Evolutionary conservation across 1,284 basidiomycete species (phyloP).

Genomic region (Omphalotus olearius): DNA sequence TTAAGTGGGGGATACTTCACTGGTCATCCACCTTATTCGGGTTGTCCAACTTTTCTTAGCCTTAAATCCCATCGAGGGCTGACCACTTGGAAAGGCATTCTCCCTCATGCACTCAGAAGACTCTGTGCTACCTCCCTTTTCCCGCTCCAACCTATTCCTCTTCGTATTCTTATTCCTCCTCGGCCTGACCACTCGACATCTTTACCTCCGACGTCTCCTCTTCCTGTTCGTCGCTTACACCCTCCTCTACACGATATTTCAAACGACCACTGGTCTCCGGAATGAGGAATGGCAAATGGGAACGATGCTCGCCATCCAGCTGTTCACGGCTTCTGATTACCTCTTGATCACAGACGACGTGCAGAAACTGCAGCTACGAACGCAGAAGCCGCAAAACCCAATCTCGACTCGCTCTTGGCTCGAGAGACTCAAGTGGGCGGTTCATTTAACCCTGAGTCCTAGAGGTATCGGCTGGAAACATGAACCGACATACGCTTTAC

Average conservation of each 20-base stretch:
- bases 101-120: too few relatives aligned
- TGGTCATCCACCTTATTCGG: too few relatives aligned
- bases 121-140: too few relatives aligned
- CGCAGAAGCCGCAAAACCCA: background rate
- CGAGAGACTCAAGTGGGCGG: background rate
- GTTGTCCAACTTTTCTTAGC: too few relatives aligned
- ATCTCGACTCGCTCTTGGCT: background rate
- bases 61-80: too few relatives aligned
- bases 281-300: conserved; percentile 2
- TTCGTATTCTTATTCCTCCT: background rate
- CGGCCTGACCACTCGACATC: background rate
- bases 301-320: background rate
- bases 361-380: background rate
- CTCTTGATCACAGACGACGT: background rate
- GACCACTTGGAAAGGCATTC: too few relatives aligned
- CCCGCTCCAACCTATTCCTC: too few relatives aligned
- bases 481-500: conserved; percentile 14
- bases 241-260: background rate
- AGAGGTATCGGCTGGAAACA: conserved; percentile 2
- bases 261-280: background rate
- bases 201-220: background rate
- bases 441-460: background rate
- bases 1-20: too few relatives aligned
- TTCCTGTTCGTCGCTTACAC: background rate
- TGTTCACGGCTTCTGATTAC: background rate